These are phyloP conservation scores for Candida parachauliodes DNA, from an alignment of 805 yeast genomes.

Conservation along the genomic window DNA sequence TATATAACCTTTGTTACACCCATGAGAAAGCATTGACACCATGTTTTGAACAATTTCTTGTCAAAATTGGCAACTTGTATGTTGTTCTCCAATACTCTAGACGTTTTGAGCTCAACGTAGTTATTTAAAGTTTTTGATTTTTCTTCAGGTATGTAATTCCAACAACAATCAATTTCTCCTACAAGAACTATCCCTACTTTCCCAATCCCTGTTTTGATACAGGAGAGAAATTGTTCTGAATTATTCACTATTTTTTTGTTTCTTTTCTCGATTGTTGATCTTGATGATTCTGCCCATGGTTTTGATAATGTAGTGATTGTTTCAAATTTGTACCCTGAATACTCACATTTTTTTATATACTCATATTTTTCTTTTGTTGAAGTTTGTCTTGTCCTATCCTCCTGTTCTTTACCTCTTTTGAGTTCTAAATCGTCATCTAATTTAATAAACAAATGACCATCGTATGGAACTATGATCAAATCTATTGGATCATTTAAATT, in stretches of 20 bases:
- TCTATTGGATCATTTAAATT: slow-evolving; percentile 53
- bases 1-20: slow-evolving; percentile 80
- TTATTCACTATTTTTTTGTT: slow-evolving; percentile 57
- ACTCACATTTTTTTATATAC: slow-evolving; percentile 43
- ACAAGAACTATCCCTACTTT: slow-evolving; percentile 63
- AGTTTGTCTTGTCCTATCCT: slow-evolving; percentile 15
- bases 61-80: slow-evolving; percentile 67
- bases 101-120: slow-evolving; percentile 83
- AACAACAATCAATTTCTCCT: slow-evolving; percentile 90
- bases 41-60: slow-evolving; percentile 68
- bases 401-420: slow-evolving; percentile 22
- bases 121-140: slow-evolving; percentile 52
- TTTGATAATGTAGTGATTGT: slow-evolving; percentile 65
- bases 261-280: slow-evolving; percentile 68
- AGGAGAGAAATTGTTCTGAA: slow-evolving; percentile 72
- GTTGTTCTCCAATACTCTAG: slow-evolving; percentile 51
- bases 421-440: slow-evolving; percentile 41
- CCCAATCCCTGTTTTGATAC: slow-evolving; percentile 86
- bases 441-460: slow-evolving; percentile 69
- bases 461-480: slow-evolving; percentile 64
- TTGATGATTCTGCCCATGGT: slow-evolving; percentile 68
- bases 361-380: slow-evolving; percentile 18
- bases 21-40: slow-evolving; percentile 91
- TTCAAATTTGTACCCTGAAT: slow-evolving; percentile 85
- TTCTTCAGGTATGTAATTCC: slow-evolving; percentile 64